Conservation (phyloP, 257 asterid genomes). For the Forsythia suspensa region DNA sequence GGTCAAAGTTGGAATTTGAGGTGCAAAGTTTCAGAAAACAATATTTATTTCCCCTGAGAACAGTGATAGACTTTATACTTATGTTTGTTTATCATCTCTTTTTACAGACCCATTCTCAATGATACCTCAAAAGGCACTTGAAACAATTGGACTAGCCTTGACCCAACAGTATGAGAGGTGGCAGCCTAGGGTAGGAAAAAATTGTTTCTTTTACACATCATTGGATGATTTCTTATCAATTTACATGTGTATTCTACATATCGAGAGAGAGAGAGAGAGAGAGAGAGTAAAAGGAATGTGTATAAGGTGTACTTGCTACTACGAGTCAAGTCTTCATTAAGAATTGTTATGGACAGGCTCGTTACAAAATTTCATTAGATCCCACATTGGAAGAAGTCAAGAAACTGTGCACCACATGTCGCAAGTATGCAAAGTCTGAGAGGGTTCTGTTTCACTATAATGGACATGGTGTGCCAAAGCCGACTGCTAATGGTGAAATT, state of each 20-base stretch:
- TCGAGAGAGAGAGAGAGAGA: no score
- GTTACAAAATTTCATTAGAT: slow-evolving; percentile 81
- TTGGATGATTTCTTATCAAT: background rate
- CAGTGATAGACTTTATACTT: no score
- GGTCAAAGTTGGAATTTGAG: no score
- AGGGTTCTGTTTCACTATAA: slow-evolving; percentile 96
- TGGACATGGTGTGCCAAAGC: slow-evolving; percentile 99
- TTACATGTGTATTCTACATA: background rate
- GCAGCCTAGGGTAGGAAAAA: slow-evolving; percentile 76
- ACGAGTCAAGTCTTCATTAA: no score
- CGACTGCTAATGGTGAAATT: slow-evolving; percentile 92
- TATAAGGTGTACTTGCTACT: no score
- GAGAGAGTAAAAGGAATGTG: no score
- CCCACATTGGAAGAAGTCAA: slow-evolving; percentile 98
- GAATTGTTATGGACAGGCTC: slow-evolving; percentile 54
- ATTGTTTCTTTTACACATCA: background rate
- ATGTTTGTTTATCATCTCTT: background rate
- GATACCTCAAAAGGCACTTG: slow-evolving; percentile 71
- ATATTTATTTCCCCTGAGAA: no score
- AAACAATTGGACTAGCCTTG: slow-evolving; percentile 58
- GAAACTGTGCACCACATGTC: slow-evolving; percentile 90
- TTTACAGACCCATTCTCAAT: slow-evolving; percentile 73
- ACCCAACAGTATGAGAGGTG: slow-evolving; percentile 67
- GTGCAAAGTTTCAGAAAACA: no score
- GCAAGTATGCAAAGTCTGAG: slow-evolving; percentile 93